phyloP scores from a whole-genome alignment of 78 protist species.

The Dictyostelium brefeldianum region DNA sequence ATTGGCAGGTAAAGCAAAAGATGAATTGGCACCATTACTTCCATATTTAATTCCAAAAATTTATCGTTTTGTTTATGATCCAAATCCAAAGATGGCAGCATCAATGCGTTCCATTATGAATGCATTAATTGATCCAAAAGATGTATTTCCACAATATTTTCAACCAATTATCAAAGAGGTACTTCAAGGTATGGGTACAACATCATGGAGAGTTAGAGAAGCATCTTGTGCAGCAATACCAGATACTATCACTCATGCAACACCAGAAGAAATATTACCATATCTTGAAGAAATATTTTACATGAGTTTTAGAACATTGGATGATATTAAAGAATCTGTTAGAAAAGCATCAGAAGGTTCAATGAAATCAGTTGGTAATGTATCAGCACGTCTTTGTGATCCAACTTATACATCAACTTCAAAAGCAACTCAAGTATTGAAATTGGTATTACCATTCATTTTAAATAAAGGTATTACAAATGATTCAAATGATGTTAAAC shows the following conservation, averaged over 20 bases:
- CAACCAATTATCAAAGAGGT: constrained; percentile 67
- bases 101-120: constrained; percentile 66
- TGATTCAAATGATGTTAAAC: constrained; percentile 63
- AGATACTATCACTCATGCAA: constrained; percentile 65
- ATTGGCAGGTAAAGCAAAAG: constrained; percentile 34
- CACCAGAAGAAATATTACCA: constrained; percentile 42
- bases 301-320: constrained; percentile 77
- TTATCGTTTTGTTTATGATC: constrained; percentile 86
- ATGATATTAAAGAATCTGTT: constrained; percentile 87
- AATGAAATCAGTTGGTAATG: constrained; percentile 43
- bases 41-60: constrained; percentile 86
- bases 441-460: constrained; percentile 60
- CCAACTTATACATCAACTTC: constrained; percentile 59
- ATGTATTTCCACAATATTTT: constrained; percentile 50
- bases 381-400: constrained; percentile 56
- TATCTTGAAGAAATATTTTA: constrained; percentile 72
- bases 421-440: constrained; percentile 36
- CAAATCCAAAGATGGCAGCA: constrained; percentile 76
- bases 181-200: constrained; percentile 50
- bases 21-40: constrained; percentile 77
- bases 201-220: constrained; percentile 85
- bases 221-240: constrained; percentile 77
- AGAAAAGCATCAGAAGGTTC: constrained; percentile 77
- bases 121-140: constrained; percentile 55
- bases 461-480: constrained; percentile 57